phyloP scores from a whole-genome alignment of 2,329 filamentous ascomycete genomes.

The Xylariaceae sp. region DNA sequence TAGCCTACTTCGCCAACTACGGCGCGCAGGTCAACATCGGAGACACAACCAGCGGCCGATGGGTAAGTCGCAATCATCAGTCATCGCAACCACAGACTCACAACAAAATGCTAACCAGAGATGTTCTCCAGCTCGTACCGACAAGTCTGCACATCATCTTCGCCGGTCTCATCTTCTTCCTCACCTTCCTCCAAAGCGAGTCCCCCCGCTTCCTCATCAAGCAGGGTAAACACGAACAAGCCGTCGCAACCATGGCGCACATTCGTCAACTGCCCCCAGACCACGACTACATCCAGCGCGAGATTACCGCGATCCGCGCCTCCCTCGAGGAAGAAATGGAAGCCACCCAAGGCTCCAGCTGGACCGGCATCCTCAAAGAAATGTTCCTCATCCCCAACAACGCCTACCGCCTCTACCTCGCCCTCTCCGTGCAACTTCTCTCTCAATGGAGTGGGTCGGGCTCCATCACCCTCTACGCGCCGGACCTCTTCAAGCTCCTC shows the following conservation, averaged over 20 bases:
- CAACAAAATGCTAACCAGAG: slow-evolving; percentile 15
- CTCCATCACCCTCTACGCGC: slow-evolving; percentile 71
- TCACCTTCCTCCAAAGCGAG: slow-evolving; percentile 65
- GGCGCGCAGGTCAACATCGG: slow-evolving; percentile 49
- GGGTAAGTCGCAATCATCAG: slow-evolving; percentile 32
- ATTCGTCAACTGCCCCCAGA: slow-evolving; percentile 56
- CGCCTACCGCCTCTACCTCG: slow-evolving; percentile 66
- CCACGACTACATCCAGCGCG: slow-evolving; percentile 55
- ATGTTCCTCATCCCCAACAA: slow-evolving; percentile 63
- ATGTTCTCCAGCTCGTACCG: slow-evolving; percentile 52
- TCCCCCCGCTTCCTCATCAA: slow-evolving; percentile 69
- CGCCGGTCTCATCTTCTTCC: slow-evolving; percentile 62
- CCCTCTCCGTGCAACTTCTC: slow-evolving; percentile 63
- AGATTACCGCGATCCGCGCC: slow-evolving; percentile 59
- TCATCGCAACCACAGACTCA: background rate
- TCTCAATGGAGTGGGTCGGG: slow-evolving; percentile 70
- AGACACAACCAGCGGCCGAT: slow-evolving; percentile 43
- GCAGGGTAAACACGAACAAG: slow-evolving; percentile 53
- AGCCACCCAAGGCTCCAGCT: slow-evolving; percentile 61
- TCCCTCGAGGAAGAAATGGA: slow-evolving; percentile 67
- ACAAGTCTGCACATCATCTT: slow-evolving; percentile 75
- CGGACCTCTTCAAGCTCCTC: slow-evolving; percentile 66
- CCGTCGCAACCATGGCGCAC: slow-evolving; percentile 48
- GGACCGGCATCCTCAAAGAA: slow-evolving; percentile 61
- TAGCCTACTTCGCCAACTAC: slow-evolving; percentile 73